Evolutionary conservation across 352 stramenopile genomes (phyloP).

Genomic region (Blastocystis sp.): DNA sequence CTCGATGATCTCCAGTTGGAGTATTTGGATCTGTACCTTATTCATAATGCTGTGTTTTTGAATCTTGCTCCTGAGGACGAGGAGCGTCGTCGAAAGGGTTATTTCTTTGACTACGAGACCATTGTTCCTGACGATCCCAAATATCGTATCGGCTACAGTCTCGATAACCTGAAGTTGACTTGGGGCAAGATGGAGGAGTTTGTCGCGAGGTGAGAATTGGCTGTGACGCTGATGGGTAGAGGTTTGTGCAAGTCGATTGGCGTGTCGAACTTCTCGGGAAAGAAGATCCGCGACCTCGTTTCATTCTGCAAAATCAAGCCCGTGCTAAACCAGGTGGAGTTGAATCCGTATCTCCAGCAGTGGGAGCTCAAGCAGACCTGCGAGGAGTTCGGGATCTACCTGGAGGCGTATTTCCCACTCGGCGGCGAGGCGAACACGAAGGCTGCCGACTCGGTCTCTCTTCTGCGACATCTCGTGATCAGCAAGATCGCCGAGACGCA

Average conservation of each 20-base stretch:
- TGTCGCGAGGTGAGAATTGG: constrained; percentile 66
- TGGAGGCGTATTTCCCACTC: constrained; percentile 71
- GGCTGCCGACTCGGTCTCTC: not conserved
- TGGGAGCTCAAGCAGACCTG: constrained; percentile 70
- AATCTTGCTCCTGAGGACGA: not conserved
- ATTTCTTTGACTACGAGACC: not conserved
- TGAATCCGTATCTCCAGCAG: constrained; percentile 72
- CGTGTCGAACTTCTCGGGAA: constrained; percentile 71
- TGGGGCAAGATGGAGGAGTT: constrained; percentile 60
- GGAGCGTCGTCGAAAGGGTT: not conserved
- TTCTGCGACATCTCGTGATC: constrained; percentile 62
- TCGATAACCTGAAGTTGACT: not conserved
- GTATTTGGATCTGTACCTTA: constrained; percentile 20
- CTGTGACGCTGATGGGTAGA: constrained; percentile 51
- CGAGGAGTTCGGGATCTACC: constrained; percentile 66
- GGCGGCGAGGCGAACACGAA: constrained; percentile 66
- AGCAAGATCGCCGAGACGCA: constrained; percentile 65
- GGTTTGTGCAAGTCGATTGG: constrained; percentile 67
- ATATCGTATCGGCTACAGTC: not conserved
- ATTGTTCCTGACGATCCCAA: not conserved
- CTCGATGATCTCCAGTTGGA: constrained; percentile 24
- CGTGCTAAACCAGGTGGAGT: constrained; percentile 73
- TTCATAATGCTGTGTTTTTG: not conserved
- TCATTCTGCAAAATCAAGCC: constrained; percentile 68
- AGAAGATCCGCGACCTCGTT: constrained; percentile 68